Conservation (phyloP, 192 early-diverging fungal genomes). For the Lobulomyces angularis region DNA sequence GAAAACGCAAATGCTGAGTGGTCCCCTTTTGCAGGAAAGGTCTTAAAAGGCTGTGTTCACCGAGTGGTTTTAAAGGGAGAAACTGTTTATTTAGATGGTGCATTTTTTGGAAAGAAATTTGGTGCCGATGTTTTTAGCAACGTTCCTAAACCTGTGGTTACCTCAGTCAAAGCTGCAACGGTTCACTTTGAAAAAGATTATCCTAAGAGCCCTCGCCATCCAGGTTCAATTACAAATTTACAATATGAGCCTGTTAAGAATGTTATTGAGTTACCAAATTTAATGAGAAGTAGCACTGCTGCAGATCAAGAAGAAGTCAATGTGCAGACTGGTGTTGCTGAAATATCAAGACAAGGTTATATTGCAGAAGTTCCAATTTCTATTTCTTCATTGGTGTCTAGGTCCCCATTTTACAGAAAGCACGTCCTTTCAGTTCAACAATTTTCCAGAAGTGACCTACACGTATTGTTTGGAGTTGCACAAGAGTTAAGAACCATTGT, state of each 20-base stretch:
- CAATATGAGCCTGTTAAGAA: conserved; percentile 1
- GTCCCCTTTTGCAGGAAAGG: conserved; percentile 51
- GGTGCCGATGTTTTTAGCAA: conserved; percentile 41
- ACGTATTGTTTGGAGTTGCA: conserved; percentile 87
- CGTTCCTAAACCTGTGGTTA: too few species aligned
- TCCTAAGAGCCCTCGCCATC: conserved; percentile 7
- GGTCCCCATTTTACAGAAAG: conserved; percentile 83
- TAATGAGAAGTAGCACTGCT: not conserved
- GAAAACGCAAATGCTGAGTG: conserved; percentile 19
- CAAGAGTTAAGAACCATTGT: conserved; percentile 94
- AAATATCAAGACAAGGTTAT: not conserved
- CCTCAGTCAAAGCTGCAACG: conserved; percentile 24
- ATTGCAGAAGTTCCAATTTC: conserved; percentile 15
- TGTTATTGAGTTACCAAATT: not conserved
- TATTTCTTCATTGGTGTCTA: conserved; percentile 37
- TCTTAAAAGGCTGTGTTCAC: conserved; percentile 57
- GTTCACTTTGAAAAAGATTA: conserved; percentile 11
- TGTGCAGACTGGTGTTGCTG: not conserved
- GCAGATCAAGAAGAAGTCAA: not conserved
- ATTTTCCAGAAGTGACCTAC: conserved; percentile 86
- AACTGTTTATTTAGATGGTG: conserved; percentile 80
- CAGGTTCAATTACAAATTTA: not conserved
- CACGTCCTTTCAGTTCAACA: conserved; percentile 84
- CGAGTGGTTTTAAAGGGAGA: conserved; percentile 81
- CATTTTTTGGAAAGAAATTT: conserved; percentile 28